Base-by-base conservation (phyloP, 2,329 filamentous ascomycete genomes). In the Pezicula carpinea region DNA sequence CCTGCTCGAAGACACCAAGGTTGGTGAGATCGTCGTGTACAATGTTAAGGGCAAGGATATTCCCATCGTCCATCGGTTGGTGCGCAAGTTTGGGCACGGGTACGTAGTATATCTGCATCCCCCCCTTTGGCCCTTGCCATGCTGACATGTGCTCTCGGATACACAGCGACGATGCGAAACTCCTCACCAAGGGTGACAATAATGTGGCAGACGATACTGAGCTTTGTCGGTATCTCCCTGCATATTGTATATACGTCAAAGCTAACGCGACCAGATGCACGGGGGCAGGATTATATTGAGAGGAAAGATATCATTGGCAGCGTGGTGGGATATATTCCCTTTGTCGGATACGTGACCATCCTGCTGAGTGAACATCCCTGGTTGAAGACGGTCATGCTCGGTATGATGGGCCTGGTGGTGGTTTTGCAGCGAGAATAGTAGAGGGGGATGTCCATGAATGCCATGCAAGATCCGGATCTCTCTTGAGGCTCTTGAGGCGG, bases 161-260 rank as follows among this genome's bases (percentile, higher is more conserved):
- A 4, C 15, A 38, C 52, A 80, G 77, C 19, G 68, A 73, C 7
- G 66, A 74, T 43, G 79, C 80, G n/a, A 74, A 89, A 63, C 80
- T 99, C 17, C 79, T 99, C 47, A 99, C 93, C 29, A 99, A 99
- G 71, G 93, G 93, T 56, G 93, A 99, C 71, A 99, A 97, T 75
- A 99, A 99, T 66, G 69, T 82, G 6, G 87, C 89, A 35, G 92
- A 97, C 67, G 93, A 99, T 66, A 95, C 89, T 14, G 91, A 96
- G 64, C 77, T 87, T 15, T 96, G n/a, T n/a, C n/a, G n/a, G n/a
- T n/a, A n/a, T n/a, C n/a, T n/a, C n/a, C n/a, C n/a, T n/a, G n/a
- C n/a, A n/a, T n/a, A n/a, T n/a, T n/a, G n/a, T n/a, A n/a, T n/a
- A n/a, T n/a, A n/a, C n/a, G n/a, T n/a, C n/a, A n/a, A n/a, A n/a